These are phyloP conservation scores for Nepenthes gracilis DNA, from an alignment of 148 eudicot species.

Conservation along the genomic window DNA sequence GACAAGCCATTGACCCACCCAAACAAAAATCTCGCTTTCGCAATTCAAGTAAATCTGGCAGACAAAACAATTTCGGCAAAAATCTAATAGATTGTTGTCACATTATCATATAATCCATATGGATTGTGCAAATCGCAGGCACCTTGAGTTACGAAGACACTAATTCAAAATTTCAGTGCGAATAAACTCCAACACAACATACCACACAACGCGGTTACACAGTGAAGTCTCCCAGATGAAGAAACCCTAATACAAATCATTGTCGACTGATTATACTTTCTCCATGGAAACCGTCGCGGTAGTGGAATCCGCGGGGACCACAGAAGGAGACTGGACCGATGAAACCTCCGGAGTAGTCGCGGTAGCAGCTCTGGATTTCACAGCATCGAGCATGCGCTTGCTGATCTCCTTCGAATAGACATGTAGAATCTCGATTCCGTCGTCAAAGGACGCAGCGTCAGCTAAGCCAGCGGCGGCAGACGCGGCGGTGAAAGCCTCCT, in stretches of 20 bases:
- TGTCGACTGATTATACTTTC: constrained; percentile 18
- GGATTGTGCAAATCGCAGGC: too few relatives aligned
- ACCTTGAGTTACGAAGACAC: too few relatives aligned
- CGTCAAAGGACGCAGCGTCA: constrained; percentile 19
- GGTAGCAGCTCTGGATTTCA: constrained; percentile 40
- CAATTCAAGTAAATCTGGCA: too few relatives aligned
- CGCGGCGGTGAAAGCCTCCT: constrained; percentile 40
- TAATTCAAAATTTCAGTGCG: too few relatives aligned
- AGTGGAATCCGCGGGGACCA: neutral
- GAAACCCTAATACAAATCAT: constrained; percentile 16
- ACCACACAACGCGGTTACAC: too few relatives aligned
- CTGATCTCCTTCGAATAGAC: constrained; percentile 84
- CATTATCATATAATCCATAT: too few relatives aligned
- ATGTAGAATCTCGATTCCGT: constrained; percentile 76
- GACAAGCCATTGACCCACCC: too few relatives aligned
- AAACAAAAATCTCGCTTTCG: too few relatives aligned
- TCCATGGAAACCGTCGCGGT: constrained; percentile 11
- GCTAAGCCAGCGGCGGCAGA: constrained; percentile 16
- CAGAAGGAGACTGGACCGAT: constrained; percentile 3
- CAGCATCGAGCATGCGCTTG: constrained; percentile 55
- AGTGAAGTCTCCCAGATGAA: too few relatives aligned
- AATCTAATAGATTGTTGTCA: too few relatives aligned
- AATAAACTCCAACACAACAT: too few relatives aligned
- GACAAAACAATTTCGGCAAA: too few relatives aligned
- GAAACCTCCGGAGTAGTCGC: constrained; percentile 6